A percentile compares a stretch with the other conserved stretches of the same genome.
Evolutionary conservation across 2,329 filamentous ascomycete genomes (phyloP).

Genomic region (Paecilomyces formosus): DNA sequence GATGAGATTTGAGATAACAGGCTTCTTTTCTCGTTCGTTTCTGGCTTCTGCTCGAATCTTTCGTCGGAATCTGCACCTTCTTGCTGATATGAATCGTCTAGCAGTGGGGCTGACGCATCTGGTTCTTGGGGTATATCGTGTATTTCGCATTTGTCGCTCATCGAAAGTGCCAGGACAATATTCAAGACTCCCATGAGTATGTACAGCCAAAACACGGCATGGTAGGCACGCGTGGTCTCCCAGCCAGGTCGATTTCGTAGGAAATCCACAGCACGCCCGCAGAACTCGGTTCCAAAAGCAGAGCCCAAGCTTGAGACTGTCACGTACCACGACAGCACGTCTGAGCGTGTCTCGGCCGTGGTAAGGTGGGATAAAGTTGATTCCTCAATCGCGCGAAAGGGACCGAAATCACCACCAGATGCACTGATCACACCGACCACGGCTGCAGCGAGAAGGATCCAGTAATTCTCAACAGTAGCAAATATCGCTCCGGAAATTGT

Average conservation of each 20-base stretch:
- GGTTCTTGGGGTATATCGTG: background rate
- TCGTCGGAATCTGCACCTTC: background rate
- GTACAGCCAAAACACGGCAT: constrained; percentile 54
- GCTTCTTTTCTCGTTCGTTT: background rate
- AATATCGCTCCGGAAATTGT: background rate
- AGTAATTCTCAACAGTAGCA: background rate
- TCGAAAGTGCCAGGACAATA: constrained; percentile 34
- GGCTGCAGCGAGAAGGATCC: background rate
- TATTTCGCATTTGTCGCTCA: background rate
- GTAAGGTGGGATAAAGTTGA: constrained; percentile 2
- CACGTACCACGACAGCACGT: constrained; percentile 29
- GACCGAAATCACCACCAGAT: background rate
- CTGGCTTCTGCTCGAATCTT: background rate
- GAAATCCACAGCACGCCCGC: constrained; percentile 45
- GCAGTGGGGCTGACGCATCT: background rate
- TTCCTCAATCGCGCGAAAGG: background rate
- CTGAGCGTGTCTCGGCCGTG: constrained; percentile 11
- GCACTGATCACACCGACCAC: background rate
- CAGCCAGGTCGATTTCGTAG: constrained; percentile 41
- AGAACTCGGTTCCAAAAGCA: constrained; percentile 45
- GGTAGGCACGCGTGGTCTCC: constrained; percentile 47
- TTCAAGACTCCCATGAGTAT: constrained; percentile 49
- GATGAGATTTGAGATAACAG: constrained; percentile 4
- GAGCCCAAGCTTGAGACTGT: constrained; percentile 51
- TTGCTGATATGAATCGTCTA: background rate